Conservation (phyloP, 73 alveolate genomes). For the Paraurostyla sp. region DNA sequence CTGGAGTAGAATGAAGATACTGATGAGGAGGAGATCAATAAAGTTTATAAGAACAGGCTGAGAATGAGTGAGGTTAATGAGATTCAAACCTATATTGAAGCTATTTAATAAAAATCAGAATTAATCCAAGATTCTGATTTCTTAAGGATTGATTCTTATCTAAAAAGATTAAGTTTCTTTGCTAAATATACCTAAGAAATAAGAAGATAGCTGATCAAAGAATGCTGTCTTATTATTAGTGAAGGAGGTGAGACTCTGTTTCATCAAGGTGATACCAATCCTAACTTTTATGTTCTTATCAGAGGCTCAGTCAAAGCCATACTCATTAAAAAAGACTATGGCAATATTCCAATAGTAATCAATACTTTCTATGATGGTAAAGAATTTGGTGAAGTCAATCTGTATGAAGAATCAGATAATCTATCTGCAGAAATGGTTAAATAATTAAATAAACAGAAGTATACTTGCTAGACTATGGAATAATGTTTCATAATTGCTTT, state of each 20-base stretch:
- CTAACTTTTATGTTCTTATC: conserved; percentile 16
- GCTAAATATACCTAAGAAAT: conserved; percentile 11
- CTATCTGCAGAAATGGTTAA: conserved; percentile 34
- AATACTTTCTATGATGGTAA: conserved; percentile 61
- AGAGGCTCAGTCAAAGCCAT: conserved; percentile 58
- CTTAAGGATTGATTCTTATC: background rate
- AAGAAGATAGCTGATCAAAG: background rate
- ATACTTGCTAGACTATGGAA: conserved; percentile 53
- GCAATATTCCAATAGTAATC: conserved; percentile 36
- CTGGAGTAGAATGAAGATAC: background rate
- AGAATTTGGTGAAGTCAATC: conserved; percentile 58
- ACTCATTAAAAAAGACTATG: conserved; percentile 51
- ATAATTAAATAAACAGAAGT: conserved; percentile 32
- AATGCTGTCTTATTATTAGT: background rate
- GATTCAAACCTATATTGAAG: background rate
- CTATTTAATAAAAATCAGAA: background rate
- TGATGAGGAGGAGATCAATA: background rate
- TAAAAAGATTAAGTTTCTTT: conserved; percentile 23
- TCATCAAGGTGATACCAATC: conserved; percentile 22
- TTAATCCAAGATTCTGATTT: background rate
- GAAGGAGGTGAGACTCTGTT: conserved; percentile 18
- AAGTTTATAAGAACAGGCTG: background rate
- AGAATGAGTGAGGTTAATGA: background rate
- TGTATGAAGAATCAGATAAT: conserved; percentile 41
- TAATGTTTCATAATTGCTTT: conserved; percentile 30